Evolutionary conservation across 164 flowering plant genomes (phyloP), one percentile per base, ranked within the genome.

Genomic region (Berberis vulgaris): DNA sequence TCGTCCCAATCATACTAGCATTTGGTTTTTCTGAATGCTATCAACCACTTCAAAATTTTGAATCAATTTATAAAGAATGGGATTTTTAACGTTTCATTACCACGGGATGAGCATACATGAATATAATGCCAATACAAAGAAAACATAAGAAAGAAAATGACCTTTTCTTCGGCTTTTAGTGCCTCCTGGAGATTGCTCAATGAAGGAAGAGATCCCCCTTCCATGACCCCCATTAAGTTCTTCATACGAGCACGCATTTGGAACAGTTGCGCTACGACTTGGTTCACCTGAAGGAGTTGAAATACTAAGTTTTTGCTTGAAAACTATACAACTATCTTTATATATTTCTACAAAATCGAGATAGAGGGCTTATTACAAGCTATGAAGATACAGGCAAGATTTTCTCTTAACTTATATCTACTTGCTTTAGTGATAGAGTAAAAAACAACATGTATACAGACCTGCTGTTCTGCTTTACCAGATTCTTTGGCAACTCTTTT

Each of bases 231-330:
- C 86, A 94, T 81, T 60, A 94, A 71, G 61, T 94, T 94, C 81
- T 94, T 94, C 99, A 94, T 94, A 1, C 87, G 89, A 56, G 79
- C 91, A 8, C 99, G 93, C 97, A 91, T 94, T 84, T 94, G 96
- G 74, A 94, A 94, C 54, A 94, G 78, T 71, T 94, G 98, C 11
- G 97, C 89, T 59, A 94, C 95, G 58, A 94, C 83, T 82, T 87
- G 95, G 78, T 83, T 90, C 72, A 94, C 98, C 98, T 94, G 72
- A 66, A 54, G 11, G 5, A 59, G 41, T 64, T 39, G 41, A 58
- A 44, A 43, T 41, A 45, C 40, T 52, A 52, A 3, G n/a, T 46
- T 40, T 49, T 41, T 41, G 12, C 5, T 57, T 26, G 40, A 39
- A 45, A 11, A 41, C 43, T 1, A 8, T 5, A 5, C 13, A 49